These are phyloP conservation scores for Polychaeton citri DNA, from an alignment of 2,329 filamentous ascomycete genomes.

Conservation along the genomic window DNA sequence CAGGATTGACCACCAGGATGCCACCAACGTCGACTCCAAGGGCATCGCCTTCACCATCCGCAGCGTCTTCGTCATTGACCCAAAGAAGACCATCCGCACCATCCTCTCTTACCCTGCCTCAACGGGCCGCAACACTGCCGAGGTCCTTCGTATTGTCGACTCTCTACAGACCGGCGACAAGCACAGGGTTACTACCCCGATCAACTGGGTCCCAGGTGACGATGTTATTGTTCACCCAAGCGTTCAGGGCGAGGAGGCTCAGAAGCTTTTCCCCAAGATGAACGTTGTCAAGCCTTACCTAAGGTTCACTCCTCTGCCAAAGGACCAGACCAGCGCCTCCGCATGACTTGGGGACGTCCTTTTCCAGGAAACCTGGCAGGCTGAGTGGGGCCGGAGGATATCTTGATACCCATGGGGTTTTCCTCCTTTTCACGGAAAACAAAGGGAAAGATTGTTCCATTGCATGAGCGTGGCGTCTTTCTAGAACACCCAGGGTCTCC, in stretches of 20 bases:
- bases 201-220: conserved; percentile 46
- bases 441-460: too few relatives aligned
- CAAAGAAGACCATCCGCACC: conserved; percentile 49
- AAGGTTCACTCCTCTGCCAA: conserved; percentile 44
- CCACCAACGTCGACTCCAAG: conserved; percentile 46
- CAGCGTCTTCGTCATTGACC: conserved; percentile 53
- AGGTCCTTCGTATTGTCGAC: conserved; percentile 39
- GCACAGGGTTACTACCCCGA: conserved; percentile 46
- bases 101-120: conserved; percentile 51
- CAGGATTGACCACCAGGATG: conserved; percentile 39
- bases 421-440: too few relatives aligned
- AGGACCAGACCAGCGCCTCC: conserved; percentile 42
- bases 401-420: too few relatives aligned
- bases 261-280: conserved; percentile 46
- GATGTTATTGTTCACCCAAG: conserved; percentile 50
- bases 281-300: conserved; percentile 51
- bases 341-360: conserved; percentile 15
- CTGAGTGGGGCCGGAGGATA: conserved; percentile 10
- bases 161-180: conserved; percentile 45
- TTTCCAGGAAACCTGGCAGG: conserved; percentile 12
- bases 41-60: conserved; percentile 50
- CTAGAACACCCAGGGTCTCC: too few relatives aligned
- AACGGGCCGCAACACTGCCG: conserved; percentile 43
- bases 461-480: too few relatives aligned
- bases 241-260: conserved; percentile 45